Conservation (phyloP, 805 yeast genomes). For the Pichia rugopelliculosa region DNA sequence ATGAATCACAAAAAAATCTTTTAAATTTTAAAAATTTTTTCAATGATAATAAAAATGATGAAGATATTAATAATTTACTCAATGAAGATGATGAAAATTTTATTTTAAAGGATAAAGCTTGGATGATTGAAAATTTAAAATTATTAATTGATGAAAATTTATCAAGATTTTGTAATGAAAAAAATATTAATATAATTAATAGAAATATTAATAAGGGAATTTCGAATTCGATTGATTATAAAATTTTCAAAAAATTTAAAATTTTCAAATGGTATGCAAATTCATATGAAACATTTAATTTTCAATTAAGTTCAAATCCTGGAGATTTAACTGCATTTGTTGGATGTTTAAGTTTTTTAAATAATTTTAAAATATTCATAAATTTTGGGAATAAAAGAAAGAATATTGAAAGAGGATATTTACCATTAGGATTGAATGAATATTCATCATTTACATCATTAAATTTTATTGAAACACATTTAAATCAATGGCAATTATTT, state of each 20-base stretch:
- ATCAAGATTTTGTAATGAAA: slow-evolving; percentile 20
- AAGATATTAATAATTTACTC: no score
- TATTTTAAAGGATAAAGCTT: slow-evolving; percentile 3
- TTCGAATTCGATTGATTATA: slow-evolving; percentile 23
- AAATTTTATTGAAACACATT: slow-evolving; percentile 21
- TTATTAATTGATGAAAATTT: slow-evolving; percentile 28
- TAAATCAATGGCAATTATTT: slow-evolving; percentile 28
- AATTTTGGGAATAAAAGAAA: slow-evolving; percentile 9
- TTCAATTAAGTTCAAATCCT: slow-evolving; percentile 12
- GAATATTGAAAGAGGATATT: slow-evolving; percentile 15
- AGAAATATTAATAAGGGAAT: slow-evolving; percentile 22
- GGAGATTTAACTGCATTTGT: slow-evolving; percentile 18
- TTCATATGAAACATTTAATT: slow-evolving; percentile 20
- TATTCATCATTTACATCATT: slow-evolving; percentile 23
- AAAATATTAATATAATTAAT: slow-evolving; percentile 22
- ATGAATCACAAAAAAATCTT: background rate
- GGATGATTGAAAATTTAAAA: slow-evolving; percentile 22
- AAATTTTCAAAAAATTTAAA: slow-evolving; percentile 23
- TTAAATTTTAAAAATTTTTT: slow-evolving; percentile 4
- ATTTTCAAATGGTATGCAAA: slow-evolving; percentile 24
- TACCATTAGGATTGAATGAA: slow-evolving; percentile 16
- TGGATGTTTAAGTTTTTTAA: slow-evolving; percentile 18
- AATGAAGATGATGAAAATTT: background rate
- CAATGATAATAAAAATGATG: background rate
- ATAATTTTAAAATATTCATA: background rate